Percentiles rank a stretch among this genome's conserved stretches.
These are phyloP conservation scores for Acer saccharum DNA, from an alignment of 345 rosid species.

Conservation along the genomic window DNA sequence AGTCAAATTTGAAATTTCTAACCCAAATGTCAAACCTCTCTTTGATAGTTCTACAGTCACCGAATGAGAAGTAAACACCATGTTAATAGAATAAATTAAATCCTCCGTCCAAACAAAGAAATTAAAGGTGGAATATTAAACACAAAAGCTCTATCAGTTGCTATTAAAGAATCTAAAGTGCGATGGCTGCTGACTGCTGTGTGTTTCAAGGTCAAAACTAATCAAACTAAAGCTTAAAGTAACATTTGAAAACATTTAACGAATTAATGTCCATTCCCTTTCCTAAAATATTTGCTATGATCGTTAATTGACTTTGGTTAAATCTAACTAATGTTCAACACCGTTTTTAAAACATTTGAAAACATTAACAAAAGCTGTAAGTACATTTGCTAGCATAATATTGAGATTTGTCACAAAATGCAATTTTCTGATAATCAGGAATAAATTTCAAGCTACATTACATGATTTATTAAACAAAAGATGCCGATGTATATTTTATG, in stretches of 20 bases:
- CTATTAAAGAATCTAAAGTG: neutral
- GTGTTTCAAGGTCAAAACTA: neutral
- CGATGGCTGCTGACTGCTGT: neutral
- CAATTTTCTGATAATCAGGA: neutral
- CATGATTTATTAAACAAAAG: neutral
- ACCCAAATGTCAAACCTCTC: neutral
- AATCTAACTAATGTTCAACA: no score
- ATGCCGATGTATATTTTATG: neutral
- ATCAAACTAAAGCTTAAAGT: neutral
- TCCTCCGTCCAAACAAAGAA: neutral
- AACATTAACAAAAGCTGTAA: no score
- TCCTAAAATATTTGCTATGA: no score
- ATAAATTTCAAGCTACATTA: neutral
- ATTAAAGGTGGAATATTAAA: neutral
- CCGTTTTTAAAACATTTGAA: no score
- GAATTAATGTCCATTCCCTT: neutral
- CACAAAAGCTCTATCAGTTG: neutral
- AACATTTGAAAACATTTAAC: neutral
- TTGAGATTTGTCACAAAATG: neutral
- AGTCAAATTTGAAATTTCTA: neutral
- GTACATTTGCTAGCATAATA: neutral
- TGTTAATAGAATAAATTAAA: no score
- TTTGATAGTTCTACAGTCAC: neutral
- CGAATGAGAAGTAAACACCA: neutral
- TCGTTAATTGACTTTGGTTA: no score